Percentiles rank a stretch among this genome's conserved stretches.
Evolutionary conservation across 2,329 filamentous ascomycete genomes (phyloP).

Genomic region (Macrophomina phaseolina): DNA sequence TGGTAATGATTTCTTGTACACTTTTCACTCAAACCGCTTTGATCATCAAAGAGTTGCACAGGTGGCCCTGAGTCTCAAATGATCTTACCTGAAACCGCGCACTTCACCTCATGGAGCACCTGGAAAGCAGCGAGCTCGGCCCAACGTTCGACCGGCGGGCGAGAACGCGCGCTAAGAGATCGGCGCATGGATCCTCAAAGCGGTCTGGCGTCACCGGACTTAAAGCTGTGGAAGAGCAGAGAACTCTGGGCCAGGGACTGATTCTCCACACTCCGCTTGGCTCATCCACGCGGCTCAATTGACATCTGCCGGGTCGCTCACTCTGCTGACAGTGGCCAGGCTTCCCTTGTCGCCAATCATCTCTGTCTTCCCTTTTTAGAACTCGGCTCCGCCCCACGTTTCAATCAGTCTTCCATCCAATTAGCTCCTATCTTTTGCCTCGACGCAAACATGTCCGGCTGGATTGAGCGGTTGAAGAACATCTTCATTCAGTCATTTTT

Average conservation of each 20-base stretch:
- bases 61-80: too few relatives aligned
- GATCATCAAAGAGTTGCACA: background rate
- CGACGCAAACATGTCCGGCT: conserved; percentile 22
- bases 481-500: conserved; percentile 34
- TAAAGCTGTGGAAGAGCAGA: conserved; percentile 15
- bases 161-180: conserved; percentile 2
- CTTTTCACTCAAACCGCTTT: too few relatives aligned
- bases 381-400: background rate
- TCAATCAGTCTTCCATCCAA: background rate
- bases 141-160: background rate
- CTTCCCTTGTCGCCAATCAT: background rate
- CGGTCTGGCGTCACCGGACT: conserved; percentile 26
- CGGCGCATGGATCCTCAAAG: conserved; percentile 18
- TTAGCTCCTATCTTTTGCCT: background rate
- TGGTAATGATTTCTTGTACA: too few relatives aligned
- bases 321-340: background rate
- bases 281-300: conserved; percentile 8
- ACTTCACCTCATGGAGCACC: too few relatives aligned
- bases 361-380: background rate
- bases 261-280: conserved; percentile 13
- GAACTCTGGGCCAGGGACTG: conserved; percentile 14
- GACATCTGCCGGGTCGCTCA: background rate
- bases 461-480: conserved; percentile 20
- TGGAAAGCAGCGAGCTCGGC: background rate
- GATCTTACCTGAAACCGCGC: too few relatives aligned